Percentiles rank a stretch among this genome's conserved stretches.
Conservation (phyloP, 1,139 yeast genomes). For the Diutina scorzettiae region DNA sequence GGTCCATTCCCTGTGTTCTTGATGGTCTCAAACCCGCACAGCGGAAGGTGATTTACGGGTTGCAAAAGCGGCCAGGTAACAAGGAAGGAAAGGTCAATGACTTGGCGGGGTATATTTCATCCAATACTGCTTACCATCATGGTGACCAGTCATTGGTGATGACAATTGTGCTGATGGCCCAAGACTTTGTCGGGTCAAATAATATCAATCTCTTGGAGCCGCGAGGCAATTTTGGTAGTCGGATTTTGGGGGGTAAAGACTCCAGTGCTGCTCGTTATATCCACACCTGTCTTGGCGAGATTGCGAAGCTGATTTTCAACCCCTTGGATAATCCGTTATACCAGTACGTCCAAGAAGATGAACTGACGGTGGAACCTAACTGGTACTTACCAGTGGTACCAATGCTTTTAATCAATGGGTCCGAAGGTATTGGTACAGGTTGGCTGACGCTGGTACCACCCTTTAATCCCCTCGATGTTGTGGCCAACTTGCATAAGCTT, state of each 20-base stretch:
- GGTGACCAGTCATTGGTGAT: constrained; percentile 84
- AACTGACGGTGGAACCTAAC: constrained; percentile 87
- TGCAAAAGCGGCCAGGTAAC: constrained; percentile 69
- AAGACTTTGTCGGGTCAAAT: constrained; percentile 88
- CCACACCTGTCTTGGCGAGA: constrained; percentile 68
- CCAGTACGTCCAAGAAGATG: constrained; percentile 83
- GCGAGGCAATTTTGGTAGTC: constrained; percentile 92
- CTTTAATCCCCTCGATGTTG: constrained; percentile 78
- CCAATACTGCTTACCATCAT: constrained; percentile 89
- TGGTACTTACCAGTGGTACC: constrained; percentile 93
- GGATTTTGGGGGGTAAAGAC: constrained; percentile 97
- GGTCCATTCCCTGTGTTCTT: constrained; percentile 88
- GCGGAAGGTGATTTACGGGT: constrained; percentile 82
- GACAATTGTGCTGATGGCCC: constrained; percentile 90
- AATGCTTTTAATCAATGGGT: constrained; percentile 85
- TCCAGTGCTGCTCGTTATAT: constrained; percentile 98
- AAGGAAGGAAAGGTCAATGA: constrained; percentile 84
- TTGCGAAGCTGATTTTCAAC: constrained; percentile 68
- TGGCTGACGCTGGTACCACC: constrained; percentile 95
- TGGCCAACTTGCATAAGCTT: constrained; percentile 55
- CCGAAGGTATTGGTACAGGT: constrained; percentile 99
- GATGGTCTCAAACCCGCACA: constrained; percentile 99
- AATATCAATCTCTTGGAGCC: constrained; percentile 80
- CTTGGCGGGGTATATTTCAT: constrained; percentile 82
- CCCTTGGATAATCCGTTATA: constrained; percentile 72